Evolutionary conservation across 257 asterid genomes (phyloP), one percentile per base, ranked within the genome.

Genomic region (Nicotiana benthamiana): DNA sequence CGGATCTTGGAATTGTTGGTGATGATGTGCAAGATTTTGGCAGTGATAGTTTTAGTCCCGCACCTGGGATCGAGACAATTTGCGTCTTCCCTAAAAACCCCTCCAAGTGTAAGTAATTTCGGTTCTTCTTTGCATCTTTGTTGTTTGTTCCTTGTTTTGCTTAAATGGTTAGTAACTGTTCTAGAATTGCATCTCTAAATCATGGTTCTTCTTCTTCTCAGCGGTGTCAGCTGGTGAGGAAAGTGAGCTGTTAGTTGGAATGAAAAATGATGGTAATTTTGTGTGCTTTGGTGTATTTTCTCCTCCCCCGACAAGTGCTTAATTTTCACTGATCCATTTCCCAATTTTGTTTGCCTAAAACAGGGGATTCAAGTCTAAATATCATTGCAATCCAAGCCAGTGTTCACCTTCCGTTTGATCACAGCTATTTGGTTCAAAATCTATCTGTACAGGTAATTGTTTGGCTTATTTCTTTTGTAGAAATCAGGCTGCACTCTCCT

Each of bases 71-170:
- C 81, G 97, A 96, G 80, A 93, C 99, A 18, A 88, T 93, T 84
- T 90, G 93, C 87, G 90, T 94, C 86, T 96, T 96, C 87, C 98
- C 99, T 17, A 90, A 87, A 85, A 94, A 93, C 85, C 97, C 99
- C 17, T 86, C 90, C 34, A 96, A 91, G 86, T 13, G 99, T 96
- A 9, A 80, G 95, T 46, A 46, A 61, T 79, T 48, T 28, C 27
- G 12, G 9, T 17, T 9, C 26, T 18, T 43, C n/a, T 60, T 70
- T 74, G 0, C 6, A 15, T 24, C 40, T 74, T 48, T 15, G 16
- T 26, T 48, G 26, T 24, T 46, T 5, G 26, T 65, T 65, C 51
- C 51, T 65, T 30, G 77, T 70, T 43, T 72, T 72, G 7, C 77
- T 1, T 72, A 43, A 46, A 46, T 46, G 36, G 15, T 51, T 40